Evolutionary conservation across 345 rosid species (phyloP).

Genomic region (Passiflora organensis): DNA sequence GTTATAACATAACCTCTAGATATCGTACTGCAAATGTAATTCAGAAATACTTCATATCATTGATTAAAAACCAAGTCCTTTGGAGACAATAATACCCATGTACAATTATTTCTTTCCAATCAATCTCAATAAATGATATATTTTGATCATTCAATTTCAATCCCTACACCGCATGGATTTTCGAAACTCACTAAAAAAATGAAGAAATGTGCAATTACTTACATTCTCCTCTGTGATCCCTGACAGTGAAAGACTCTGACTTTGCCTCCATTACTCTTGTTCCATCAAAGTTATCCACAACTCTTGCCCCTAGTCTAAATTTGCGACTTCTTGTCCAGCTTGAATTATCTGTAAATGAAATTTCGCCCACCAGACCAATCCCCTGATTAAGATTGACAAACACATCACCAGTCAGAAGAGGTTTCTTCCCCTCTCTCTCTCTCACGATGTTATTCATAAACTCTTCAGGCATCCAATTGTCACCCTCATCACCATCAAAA

Average conservation of each 20-base stretch:
- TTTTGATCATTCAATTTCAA: too few relatives aligned
- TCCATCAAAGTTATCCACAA: conserved; percentile 58
- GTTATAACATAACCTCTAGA: conserved; percentile 3
- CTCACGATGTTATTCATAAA: conserved; percentile 80
- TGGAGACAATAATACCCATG: too few relatives aligned
- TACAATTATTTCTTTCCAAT: too few relatives aligned
- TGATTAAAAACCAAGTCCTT: too few relatives aligned
- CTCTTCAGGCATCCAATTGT: conserved; percentile 71
- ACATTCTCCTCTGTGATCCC: conserved; percentile 99
- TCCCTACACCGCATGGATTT: too few relatives aligned
- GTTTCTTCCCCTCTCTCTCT: conserved; percentile 95
- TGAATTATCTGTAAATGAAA: conserved; percentile 92
- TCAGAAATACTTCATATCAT: too few relatives aligned
- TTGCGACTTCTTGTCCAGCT: conserved; percentile 99
- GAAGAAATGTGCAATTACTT: conserved; percentile 36
- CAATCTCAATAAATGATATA: too few relatives aligned
- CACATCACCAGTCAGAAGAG: conserved; percentile 78
- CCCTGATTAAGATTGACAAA: conserved; percentile 67
- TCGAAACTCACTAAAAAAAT: too few relatives aligned
- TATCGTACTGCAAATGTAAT: neutral
- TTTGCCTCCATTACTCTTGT: conserved; percentile 62
- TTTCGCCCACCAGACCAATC: conserved; percentile 53
- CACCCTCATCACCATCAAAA: conserved; percentile 64
- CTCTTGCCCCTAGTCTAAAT: conserved; percentile 84
- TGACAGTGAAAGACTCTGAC: conserved; percentile 85